These are phyloP conservation scores for Penicillium pulvis DNA, from an alignment of 495 filamentous ascomycete species.

Conservation along the genomic window DNA sequence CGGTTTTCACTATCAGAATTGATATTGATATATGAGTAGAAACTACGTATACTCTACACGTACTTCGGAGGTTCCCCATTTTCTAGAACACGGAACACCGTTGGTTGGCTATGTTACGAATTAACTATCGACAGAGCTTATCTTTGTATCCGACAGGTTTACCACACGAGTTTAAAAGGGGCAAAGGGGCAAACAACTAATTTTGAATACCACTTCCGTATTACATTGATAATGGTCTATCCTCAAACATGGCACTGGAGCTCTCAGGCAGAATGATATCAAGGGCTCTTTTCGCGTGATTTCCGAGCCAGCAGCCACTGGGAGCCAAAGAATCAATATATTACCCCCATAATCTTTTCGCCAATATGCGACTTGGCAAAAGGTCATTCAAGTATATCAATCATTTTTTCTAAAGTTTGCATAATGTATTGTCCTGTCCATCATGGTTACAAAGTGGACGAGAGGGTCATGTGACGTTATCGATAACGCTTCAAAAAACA, in stretches of 20 bases:
- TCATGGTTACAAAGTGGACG: not conserved
- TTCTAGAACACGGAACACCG: not conserved
- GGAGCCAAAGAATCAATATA: not conserved
- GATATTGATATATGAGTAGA: too few species aligned
- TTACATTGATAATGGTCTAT: not conserved
- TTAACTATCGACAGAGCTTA: not conserved
- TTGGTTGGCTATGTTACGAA: not conserved
- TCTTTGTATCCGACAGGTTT: not conserved
- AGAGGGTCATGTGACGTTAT: slow-evolving; percentile 31
- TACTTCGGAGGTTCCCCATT: not conserved
- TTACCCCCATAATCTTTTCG: not conserved
- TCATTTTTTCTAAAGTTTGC: too few species aligned
- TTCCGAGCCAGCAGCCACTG: not conserved
- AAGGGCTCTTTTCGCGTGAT: not conserved
- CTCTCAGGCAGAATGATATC: too few species aligned
- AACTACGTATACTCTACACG: too few species aligned
- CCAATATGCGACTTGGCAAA: not conserved
- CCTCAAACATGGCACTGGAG: not conserved
- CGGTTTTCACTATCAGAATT: too few species aligned
- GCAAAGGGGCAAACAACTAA: not conserved
- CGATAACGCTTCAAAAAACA: slow-evolving; percentile 34
- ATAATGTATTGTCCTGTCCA: not conserved
- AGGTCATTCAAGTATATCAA: too few species aligned
- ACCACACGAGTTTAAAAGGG: not conserved
- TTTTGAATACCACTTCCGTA: not conserved